Conservation (phyloP, 768 basidiomycete species). For the Kwoniella heveanensis region DNA sequence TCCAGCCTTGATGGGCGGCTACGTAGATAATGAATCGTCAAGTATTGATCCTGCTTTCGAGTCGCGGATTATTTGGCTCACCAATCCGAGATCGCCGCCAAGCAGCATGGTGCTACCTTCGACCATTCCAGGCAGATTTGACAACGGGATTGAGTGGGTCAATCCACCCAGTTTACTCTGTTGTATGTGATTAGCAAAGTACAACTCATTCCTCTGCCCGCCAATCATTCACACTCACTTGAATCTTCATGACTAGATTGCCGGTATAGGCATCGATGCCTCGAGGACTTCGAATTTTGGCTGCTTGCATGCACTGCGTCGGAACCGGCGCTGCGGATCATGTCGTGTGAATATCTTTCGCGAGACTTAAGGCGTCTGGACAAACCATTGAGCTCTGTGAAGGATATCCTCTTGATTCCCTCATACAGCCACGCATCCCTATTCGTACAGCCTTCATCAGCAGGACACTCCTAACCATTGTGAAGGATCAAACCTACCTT, state of each 20-base stretch:
- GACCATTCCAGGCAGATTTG: conserved; percentile 45
- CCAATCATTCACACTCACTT: conserved; percentile 28
- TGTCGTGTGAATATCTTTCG: neutral
- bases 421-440: conserved; percentile 54
- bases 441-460: no score
- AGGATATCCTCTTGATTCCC: conserved; percentile 49
- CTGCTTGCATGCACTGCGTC: conserved; percentile 54
- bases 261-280: conserved; percentile 52
- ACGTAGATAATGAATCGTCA: no score
- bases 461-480: no score
- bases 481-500: conserved; percentile 41
- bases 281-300: conserved; percentile 42
- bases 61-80: neutral
- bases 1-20: conserved; percentile 49
- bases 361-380: neutral
- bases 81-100: conserved; percentile 51
- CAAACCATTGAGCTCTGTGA: conserved; percentile 44
- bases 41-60: neutral
- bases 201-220: neutral
- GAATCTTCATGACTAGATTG: conserved; percentile 52
- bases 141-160: conserved; percentile 46
- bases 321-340: conserved; percentile 47
- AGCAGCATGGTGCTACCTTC: conserved; percentile 53
- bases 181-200: neutral
- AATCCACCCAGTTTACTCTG: conserved; percentile 55